phyloP scores from a whole-genome alignment of 1,284 basidiomycete genomes.

The Naganishia sp. region DNA sequence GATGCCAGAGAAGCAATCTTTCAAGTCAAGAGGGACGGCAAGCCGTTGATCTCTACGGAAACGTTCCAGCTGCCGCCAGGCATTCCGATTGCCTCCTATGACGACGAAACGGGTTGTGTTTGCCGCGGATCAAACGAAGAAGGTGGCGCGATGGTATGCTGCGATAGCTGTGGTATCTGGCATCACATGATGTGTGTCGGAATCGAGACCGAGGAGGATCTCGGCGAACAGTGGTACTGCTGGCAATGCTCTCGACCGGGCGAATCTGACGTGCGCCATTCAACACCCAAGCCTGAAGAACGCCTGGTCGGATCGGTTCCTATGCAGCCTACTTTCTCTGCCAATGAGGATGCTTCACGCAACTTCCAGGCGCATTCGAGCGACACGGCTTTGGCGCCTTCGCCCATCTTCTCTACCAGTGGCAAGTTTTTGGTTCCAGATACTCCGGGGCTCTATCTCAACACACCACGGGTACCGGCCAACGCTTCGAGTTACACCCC shows the following conservation, averaged over 20 bases:
- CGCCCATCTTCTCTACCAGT: conserved; percentile 31
- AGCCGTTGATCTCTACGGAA: conserved; percentile 22
- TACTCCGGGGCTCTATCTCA: conserved; percentile 28
- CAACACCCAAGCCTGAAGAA: neutral
- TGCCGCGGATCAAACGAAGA: conserved; percentile 42
- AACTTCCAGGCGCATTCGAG: conserved; percentile 32
- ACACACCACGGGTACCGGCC: conserved; percentile 22
- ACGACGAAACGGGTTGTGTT: conserved; percentile 32
- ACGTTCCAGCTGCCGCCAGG: conserved; percentile 18
- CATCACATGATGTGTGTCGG: conserved; percentile 48
- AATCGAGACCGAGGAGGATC: conserved; percentile 41
- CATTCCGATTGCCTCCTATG: conserved; percentile 28
- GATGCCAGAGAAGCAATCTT: conserved; percentile 32
- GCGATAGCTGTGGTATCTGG: conserved; percentile 47
- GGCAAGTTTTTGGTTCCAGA: conserved; percentile 27
- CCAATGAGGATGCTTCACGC: conserved; percentile 21
- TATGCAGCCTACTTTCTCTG: conserved; percentile 21
- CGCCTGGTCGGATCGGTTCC: neutral
- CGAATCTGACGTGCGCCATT: neutral
- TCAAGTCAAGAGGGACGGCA: conserved; percentile 27
- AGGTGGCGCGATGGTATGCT: conserved; percentile 45
- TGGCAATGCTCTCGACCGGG: conserved; percentile 33
- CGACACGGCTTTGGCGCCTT: conserved; percentile 33
- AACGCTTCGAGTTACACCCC: conserved; percentile 21
- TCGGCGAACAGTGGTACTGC: conserved; percentile 49